These are phyloP conservation scores for Xylariaceae sp. DNA, from an alignment of 2,329 filamentous ascomycete genomes.

Conservation along the genomic window DNA sequence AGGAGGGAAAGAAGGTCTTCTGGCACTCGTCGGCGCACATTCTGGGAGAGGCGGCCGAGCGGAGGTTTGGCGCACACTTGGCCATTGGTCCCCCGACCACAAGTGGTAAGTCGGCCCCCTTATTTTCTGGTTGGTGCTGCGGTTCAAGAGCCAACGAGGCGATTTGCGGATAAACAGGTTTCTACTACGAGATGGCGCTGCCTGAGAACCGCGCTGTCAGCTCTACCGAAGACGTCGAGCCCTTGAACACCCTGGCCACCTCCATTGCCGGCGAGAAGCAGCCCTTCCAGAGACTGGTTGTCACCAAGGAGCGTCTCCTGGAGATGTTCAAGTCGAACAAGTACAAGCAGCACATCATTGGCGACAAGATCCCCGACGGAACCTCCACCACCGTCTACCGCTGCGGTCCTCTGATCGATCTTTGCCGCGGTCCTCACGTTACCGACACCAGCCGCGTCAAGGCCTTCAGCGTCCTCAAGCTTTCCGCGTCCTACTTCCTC, in stretches of 20 bases:
- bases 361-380: conserved; percentile 82
- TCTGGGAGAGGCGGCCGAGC: conserved; percentile 89
- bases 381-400: conserved; percentile 92
- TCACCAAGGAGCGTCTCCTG: conserved; percentile 29
- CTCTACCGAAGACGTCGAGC: conserved; percentile 15
- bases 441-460: conserved; percentile 91
- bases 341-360: conserved; percentile 98
- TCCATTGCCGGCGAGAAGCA: conserved; percentile 17
- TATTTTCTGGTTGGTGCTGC: too few relatives aligned
- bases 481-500: conserved; percentile 76
- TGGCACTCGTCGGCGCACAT: conserved; percentile 97
- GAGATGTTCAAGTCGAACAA: conserved; percentile 70
- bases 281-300: conserved; percentile 17
- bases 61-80: conserved; percentile 82
- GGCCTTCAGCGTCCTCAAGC: conserved; percentile 87
- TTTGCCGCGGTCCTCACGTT: conserved; percentile 92
- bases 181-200: conserved; percentile 96
- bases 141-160: background rate
- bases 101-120: conserved; percentile 49
- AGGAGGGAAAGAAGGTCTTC: conserved; percentile 84
- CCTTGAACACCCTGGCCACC: conserved; percentile 10
- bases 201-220: conserved; percentile 35
- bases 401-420: conserved; percentile 88
- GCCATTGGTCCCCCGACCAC: conserved; percentile 91
- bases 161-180: conserved; percentile 35